Evolutionary conservation across 129 eudicot species (phyloP), one percentile per base, ranked within the genome.

Genomic region (Smallanthus sonchifolius): DNA sequence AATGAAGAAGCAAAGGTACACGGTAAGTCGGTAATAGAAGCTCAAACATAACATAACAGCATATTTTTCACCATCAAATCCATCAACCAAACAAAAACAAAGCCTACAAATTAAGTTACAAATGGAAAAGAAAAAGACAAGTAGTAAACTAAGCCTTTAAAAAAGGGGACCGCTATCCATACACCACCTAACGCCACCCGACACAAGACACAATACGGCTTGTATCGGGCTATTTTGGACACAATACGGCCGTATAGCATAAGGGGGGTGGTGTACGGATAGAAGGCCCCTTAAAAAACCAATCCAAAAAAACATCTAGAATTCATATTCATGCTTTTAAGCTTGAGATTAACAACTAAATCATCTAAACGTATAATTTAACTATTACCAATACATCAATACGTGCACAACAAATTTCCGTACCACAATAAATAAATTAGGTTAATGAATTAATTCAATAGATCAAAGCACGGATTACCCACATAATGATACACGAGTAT

Each of bases 401-500:
- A 17, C 49, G 4, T 39, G n/a, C 37, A 37, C 19, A 38, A 52
- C 9, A 19, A 64, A 37, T 48, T 36, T 74, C 49, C 49, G 32
- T 38, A 48, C 47, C 11, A 16, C 2, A 2, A 47, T 10, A 65
- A 61, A 2, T 35, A 62, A 35, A 35, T 40, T 44, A 61, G 19
- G 6, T 10, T 9, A 13, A 72, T 0, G 6, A 10, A 63, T 10
- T 36, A 45, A 36, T 30, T n/a, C 40, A 10, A 13, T 15, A 8
- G 37, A 66, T 43, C 4, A 10, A 42, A 54, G 48, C n/a, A 68
- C 20, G 10, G 32, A 32, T 6, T 2, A 77, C 81, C 68, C 62
- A 77, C 81, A 77, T 77, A 43, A 57, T 77, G 20, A 44, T 67
- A 68, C 69, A 68, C 16, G 10, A 5, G 7, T 32, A 57, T 17